phyloP scores from a whole-genome alignment of 192 early-diverging fungal genomes.

The Ambispora gerdemannii region DNA sequence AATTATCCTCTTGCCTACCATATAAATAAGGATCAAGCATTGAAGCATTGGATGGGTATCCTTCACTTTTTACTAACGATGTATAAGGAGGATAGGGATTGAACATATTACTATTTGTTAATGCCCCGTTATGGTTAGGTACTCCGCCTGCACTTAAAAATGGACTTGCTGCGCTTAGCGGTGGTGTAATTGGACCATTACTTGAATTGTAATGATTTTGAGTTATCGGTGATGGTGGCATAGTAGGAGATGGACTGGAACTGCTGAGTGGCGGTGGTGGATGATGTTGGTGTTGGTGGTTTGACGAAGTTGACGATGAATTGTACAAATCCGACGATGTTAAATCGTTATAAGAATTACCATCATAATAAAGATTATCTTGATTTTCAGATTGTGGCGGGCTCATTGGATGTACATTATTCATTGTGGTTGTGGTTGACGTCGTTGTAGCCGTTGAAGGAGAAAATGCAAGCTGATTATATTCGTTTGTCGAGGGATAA shows the following conservation, averaged over 20 bases:
- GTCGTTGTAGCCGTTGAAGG: not conserved
- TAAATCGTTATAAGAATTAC: not conserved
- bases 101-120: not conserved
- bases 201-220: constrained; percentile 14
- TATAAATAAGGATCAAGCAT: not conserved
- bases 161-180: constrained; percentile 17
- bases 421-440: not conserved
- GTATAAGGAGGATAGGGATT: not conserved
- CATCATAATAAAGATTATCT: not conserved
- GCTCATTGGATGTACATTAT: not conserved
- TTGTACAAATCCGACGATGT: too few species aligned
- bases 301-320: too few species aligned
- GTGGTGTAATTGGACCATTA: constrained; percentile 18
- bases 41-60: not conserved
- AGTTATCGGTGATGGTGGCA: not conserved
- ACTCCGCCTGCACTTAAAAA: not conserved
- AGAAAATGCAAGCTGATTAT: not conserved
- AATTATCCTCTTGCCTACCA: not conserved
- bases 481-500: not conserved
- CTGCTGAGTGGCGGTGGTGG: not conserved
- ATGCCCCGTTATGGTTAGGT: not conserved
- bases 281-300: not conserved
- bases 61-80: constrained; percentile 12
- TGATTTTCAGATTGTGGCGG: not conserved
- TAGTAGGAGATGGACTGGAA: not conserved